A percentile compares a stretch with the other conserved stretches of the same genome.
Evolutionary conservation across 768 basidiomycete genomes (phyloP).

Genomic region (Amanita exitialis): DNA sequence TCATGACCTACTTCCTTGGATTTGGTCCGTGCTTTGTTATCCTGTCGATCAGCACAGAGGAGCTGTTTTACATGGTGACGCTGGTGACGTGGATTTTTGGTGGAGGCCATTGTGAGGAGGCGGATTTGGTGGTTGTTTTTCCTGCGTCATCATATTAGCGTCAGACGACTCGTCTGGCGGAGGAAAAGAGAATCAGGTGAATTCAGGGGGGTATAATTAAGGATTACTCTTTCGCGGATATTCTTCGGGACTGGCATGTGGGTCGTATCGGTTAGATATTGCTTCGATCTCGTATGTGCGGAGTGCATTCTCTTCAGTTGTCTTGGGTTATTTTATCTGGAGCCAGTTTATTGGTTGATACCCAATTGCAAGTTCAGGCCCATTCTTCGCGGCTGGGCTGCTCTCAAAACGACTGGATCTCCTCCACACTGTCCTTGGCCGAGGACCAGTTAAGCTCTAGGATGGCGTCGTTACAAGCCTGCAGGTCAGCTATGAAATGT

Average conservation of each 20-base stretch:
- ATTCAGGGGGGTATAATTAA: conserved; percentile 27
- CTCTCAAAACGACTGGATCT: too few species aligned
- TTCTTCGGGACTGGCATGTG: conserved; percentile 84
- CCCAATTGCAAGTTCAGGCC: conserved; percentile 80
- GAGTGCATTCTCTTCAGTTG: background rate
- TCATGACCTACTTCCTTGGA: conserved; percentile 56
- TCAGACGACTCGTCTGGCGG: conserved; percentile 3
- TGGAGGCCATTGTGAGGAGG: conserved; percentile 34
- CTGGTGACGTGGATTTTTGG: conserved; percentile 58
- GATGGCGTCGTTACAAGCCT: too few species aligned
- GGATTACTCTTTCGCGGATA: conserved; percentile 68
- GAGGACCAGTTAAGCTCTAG: too few species aligned
- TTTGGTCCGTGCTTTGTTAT: conserved; percentile 71
- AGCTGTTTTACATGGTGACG: conserved; percentile 60
- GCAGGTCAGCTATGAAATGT: too few species aligned
- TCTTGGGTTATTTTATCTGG: conserved; percentile 70
- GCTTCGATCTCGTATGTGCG: conserved; percentile 70
- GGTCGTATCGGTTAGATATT: conserved; percentile 27
- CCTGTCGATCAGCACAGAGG: conserved; percentile 75
- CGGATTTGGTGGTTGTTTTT: background rate
- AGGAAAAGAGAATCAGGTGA: conserved; percentile 9
- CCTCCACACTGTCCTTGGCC: too few species aligned
- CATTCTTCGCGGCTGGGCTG: conserved; percentile 72
- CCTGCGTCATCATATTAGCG: conserved; percentile 3
- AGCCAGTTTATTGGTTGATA: conserved; percentile 79